Evolutionary conservation across 805 yeast genomes (phyloP), one percentile per base, ranked within the genome.

Genomic region (Sugiyamaella smithiae): DNA sequence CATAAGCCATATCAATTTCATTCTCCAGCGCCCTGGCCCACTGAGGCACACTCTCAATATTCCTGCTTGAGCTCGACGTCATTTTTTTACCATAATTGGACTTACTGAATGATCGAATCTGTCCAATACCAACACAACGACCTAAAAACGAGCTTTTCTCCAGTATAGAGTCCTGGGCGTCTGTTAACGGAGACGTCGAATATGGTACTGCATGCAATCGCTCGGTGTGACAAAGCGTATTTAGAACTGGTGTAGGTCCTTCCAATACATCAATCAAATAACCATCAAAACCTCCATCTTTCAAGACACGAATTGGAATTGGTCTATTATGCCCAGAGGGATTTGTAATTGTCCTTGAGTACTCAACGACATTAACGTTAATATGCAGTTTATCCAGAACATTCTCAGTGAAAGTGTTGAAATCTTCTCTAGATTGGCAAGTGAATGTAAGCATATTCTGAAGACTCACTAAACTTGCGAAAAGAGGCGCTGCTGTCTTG

Each of bases 171-270:
- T 45, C 43, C 12, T 24, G 31, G 5, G 17, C 28, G 11, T 29
- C 38, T 9, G 26, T 11, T 7, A 38, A 11, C 5, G 19, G 26
- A 9, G 35, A 11, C 20, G 62, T 67, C 12, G 69, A 65, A 4
- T 84, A 82, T 0, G 97, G 97, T 24, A 87, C 77, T 46, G 65
- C 63, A 53, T 80, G 74, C 14, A 81, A 63, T 32, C 69, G 65
- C 40, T 75, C 72, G 31, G 67, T 67, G 46, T 69, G 68, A 54
- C 85, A 80, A 26, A 90, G 71, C 88, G 85, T 88, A 46, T 75
- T 73, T 44, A 88, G 61, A 1, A 91, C 95, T 7, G 77, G 76
- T 4, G 65, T 60, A 1, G 96, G 96, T 0, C 96, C 98, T 2
- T 67, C 65, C 2, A 91, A 59, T 53, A 79, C 79, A 57, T 93